These are phyloP conservation scores for Arthrobotrys sinensis DNA, from an alignment of 2,329 filamentous ascomycete genomes.

Conservation along the genomic window DNA sequence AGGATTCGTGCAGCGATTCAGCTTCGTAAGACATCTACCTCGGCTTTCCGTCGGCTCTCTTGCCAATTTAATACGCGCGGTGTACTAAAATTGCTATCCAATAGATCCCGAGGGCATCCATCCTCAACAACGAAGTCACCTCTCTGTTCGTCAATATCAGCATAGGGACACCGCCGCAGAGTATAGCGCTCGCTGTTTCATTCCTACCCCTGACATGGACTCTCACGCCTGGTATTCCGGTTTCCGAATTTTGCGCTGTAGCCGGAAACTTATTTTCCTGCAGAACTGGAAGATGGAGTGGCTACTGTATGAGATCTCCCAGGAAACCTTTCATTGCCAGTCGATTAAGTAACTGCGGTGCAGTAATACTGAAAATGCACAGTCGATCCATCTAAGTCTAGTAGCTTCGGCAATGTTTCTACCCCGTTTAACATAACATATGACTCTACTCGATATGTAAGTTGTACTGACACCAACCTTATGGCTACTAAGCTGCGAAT, in stretches of 20 bases:
- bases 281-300: neutral
- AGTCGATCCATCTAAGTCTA: neutral
- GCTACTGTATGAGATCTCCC: neutral
- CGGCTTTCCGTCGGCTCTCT: neutral
- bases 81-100: neutral
- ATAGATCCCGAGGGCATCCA: neutral
- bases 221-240: neutral
- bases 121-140: neutral
- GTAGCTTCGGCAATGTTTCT: neutral
- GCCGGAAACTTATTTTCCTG: neutral
- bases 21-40: neutral
- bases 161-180: neutral
- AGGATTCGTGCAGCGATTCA: neutral
- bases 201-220: neutral
- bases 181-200: neutral
- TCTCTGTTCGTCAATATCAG: neutral
- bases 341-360: too few species aligned
- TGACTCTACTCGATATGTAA: neutral
- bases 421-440: neutral
- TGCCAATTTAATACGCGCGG: neutral
- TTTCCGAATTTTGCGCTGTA: neutral
- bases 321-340: too few species aligned
- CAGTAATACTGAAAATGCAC: neutral
- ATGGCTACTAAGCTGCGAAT: too few species aligned
- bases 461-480: neutral